phyloP scores from a whole-genome alignment of 345 rosid species.

The Acer campestre region DNA sequence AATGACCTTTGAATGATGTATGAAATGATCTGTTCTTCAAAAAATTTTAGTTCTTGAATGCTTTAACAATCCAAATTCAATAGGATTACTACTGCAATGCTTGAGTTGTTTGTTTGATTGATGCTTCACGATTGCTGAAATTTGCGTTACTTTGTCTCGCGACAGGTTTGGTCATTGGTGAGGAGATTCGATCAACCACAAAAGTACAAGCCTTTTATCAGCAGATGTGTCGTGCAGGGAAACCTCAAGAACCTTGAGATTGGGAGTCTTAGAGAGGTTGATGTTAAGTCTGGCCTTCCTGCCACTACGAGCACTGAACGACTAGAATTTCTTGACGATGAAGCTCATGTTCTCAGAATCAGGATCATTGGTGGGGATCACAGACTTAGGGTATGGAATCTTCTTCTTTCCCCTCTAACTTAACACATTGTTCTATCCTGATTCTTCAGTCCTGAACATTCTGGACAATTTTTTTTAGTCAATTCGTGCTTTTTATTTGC shows the following conservation, averaged over 20 bases:
- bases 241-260: conserved; percentile 65
- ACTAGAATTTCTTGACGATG: conserved; percentile 74
- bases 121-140: conserved; percentile 3
- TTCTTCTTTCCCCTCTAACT: background rate
- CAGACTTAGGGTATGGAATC: conserved; percentile 58
- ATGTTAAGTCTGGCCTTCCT: conserved; percentile 81
- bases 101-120: background rate
- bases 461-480: background rate
- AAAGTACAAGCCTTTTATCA: conserved; percentile 75
- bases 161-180: conserved; percentile 80
- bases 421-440: background rate
- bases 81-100: background rate
- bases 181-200: conserved; percentile 88
- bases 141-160: conserved; percentile 4
- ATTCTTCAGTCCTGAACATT: conserved; percentile 10
- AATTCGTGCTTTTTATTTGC: background rate
- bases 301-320: conserved; percentile 86
- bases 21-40: background rate
- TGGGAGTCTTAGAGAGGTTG: conserved; percentile 82
- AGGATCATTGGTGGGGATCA: conserved; percentile 86
- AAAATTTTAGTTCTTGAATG: background rate
- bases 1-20: background rate
- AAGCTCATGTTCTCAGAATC: conserved; percentile 72
- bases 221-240: conserved; percentile 71
- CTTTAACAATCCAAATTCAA: conserved; percentile 6